phyloP scores from a whole-genome alignment of 129 eudicot genomes.

The Kitagawia praeruptora region DNA sequence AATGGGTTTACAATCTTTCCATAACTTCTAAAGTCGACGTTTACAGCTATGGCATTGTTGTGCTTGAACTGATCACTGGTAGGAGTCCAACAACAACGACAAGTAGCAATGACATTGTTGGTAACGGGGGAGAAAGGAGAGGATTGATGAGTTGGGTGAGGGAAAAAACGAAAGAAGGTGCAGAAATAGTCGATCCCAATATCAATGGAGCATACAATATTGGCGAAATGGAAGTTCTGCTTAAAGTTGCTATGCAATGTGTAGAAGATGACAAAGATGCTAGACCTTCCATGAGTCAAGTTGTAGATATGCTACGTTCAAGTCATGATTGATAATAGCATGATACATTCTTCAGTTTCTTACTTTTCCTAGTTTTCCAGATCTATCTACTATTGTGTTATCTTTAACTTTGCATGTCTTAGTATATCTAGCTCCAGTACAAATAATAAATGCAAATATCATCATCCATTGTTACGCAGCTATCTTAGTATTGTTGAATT shows the following conservation, averaged over 20 bases:
- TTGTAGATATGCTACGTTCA: neutral
- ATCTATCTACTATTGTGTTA: neutral
- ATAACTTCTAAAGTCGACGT: slow-evolving; percentile 10
- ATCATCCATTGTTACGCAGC: neutral
- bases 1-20: slow-evolving; percentile 12
- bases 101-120: neutral
- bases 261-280: slow-evolving; percentile 25
- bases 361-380: neutral
- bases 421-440: neutral
- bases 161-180: slow-evolving; percentile 1
- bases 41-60: slow-evolving; percentile 15
- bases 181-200: slow-evolving; percentile 4
- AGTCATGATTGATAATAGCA: neutral
- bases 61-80: slow-evolving; percentile 13
- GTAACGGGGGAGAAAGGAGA: neutral
- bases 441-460: neutral
- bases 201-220: neutral
- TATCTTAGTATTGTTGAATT: no score
- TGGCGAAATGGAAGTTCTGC: neutral
- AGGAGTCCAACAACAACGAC: neutral
- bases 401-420: neutral
- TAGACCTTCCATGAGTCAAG: slow-evolving; percentile 32
- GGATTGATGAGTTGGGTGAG: slow-evolving; percentile 4
- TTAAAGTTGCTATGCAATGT: slow-evolving; percentile 17
- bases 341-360: neutral